Percentiles rank a stretch among this genome's conserved stretches.
phyloP scores from a whole-genome alignment of 345 rosid species.

The Camelina hispida region DNA sequence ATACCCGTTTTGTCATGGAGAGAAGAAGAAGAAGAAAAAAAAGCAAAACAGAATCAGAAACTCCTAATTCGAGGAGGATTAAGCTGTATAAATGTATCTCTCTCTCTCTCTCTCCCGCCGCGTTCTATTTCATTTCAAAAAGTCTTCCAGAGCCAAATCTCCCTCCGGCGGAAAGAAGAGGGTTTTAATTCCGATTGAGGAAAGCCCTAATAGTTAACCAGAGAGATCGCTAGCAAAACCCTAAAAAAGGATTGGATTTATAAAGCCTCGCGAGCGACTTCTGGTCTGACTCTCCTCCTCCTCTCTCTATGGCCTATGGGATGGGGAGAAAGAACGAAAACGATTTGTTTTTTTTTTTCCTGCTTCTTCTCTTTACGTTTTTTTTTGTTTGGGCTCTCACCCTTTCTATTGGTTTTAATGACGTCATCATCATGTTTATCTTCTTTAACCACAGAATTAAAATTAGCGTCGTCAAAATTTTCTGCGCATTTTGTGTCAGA shows the following conservation, averaged over 20 bases:
- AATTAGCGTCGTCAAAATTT: too few species aligned
- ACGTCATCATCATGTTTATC: constrained; percentile 30
- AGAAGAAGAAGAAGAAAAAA: background rate
- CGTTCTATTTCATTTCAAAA: constrained; percentile 43
- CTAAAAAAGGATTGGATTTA: background rate
- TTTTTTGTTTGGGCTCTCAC: too few species aligned
- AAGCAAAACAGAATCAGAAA: constrained; percentile 26
- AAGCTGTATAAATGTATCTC: constrained; percentile 7
- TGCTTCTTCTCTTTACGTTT: too few species aligned
- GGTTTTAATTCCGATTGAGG: background rate
- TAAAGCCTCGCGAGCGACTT: constrained; percentile 34
- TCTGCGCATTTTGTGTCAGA: too few species aligned
- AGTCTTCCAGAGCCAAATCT: background rate
- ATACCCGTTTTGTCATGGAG: constrained; percentile 81
- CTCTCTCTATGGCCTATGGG: background rate
- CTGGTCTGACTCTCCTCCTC: constrained; percentile 23
- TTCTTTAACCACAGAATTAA: too few species aligned
- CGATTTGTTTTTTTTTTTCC: background rate
- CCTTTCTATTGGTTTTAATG: background rate
- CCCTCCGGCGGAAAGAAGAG: background rate
- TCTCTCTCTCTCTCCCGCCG: constrained; percentile 8
- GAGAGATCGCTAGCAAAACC: constrained; percentile 34
- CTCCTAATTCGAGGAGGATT: constrained; percentile 46
- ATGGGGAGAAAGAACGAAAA: constrained; percentile 7
- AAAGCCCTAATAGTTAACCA: constrained; percentile 14